Base-by-base conservation (phyloP, 352 stramenopile species). In the Pythium guiyangense region DNA sequence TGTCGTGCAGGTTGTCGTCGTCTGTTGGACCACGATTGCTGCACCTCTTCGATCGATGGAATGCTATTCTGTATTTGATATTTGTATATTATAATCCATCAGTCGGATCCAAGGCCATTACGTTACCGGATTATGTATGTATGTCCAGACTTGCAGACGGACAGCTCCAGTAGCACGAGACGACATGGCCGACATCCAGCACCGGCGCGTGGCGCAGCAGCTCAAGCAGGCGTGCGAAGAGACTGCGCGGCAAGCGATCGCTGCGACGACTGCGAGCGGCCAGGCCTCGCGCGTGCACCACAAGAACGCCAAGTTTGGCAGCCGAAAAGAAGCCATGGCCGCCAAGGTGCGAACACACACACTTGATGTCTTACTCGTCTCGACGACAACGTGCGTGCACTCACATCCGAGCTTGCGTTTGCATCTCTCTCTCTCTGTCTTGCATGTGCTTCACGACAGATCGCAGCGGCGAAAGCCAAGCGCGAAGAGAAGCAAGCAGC, bases 261-360 rank as follows among this genome's bases (percentile, higher is more conserved):
- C 71, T 11, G 84, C 84, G 12, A 92, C 84, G 15, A 86, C 65
- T 0, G 74, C 67, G 26, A 86, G 74, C 6, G 84, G 84, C 4
- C 81, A 94, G 57, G 84, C 84, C 2, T 75, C 70, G 49, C 78
- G 71, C 39, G 76, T 94, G 54, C 83, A 94, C 62, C 81, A 90
- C 74, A 94, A 92, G 57, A 91, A 91, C 57, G 72, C 76, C 68
- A 92, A 94, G 57, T 94, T 92, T 57, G 71, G 70, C 35, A 91
- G 77, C 47, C 74, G 78, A 27, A 90, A 90, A 69, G 81, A 94
- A 45, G 84, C 83, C 50, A 90, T 85, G 82, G 79, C 70, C 46
- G 82, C 82, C 64, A 92, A 90, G 71, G 79, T 77, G 54, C 45
- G 61, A 4, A n/a, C n/a, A n/a, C n/a, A n/a, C n/a, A n/a, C n/a